phyloP scores from a whole-genome alignment of 2,329 filamentous ascomycete genomes.

The Harringtonia aguacate region DNA sequence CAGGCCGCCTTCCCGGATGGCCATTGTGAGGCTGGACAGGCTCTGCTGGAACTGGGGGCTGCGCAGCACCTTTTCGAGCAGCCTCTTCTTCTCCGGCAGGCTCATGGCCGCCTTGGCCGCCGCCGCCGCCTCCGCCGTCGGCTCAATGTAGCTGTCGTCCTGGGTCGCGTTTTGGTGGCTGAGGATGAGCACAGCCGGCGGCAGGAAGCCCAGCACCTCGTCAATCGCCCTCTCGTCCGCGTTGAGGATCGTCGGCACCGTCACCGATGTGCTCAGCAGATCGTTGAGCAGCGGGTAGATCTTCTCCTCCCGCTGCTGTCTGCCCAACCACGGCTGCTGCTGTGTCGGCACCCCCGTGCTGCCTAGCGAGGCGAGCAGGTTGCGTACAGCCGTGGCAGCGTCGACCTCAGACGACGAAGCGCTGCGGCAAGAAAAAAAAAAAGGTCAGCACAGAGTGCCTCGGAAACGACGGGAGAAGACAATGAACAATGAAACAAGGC shows the following conservation, averaged over 20 bases:
- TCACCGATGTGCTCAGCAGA: conserved; percentile 67
- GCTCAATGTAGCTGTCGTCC: conserved; percentile 43
- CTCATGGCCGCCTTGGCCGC: conserved; percentile 66
- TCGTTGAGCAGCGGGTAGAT: conserved; percentile 78
- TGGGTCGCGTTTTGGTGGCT: conserved; percentile 55
- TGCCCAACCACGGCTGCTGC: conserved; percentile 25
- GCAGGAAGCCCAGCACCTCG: conserved; percentile 65
- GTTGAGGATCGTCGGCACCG: conserved; percentile 62
- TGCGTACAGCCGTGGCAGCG: conserved; percentile 70
- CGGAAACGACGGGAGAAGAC: background rate
- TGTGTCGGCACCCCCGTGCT: too few relatives aligned
- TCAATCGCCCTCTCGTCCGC: conserved; percentile 59
- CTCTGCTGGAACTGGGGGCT: conserved; percentile 90
- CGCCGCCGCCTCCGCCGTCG: conserved; percentile 55
- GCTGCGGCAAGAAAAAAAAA: conserved; percentile 28
- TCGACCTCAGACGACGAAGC: conserved; percentile 50
- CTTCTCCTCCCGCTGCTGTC: conserved; percentile 45
- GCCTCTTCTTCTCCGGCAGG: conserved; percentile 63
- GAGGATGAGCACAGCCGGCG: conserved; percentile 66
- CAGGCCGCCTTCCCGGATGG: conserved; percentile 79
- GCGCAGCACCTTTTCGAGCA: conserved; percentile 72
- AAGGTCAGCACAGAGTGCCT: background rate
- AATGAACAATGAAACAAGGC: background rate
- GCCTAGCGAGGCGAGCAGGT: conserved; percentile 70
- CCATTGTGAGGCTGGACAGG: conserved; percentile 72